Conservation (phyloP, 805 yeast genomes). For the Myxozyma geophila region DNA sequence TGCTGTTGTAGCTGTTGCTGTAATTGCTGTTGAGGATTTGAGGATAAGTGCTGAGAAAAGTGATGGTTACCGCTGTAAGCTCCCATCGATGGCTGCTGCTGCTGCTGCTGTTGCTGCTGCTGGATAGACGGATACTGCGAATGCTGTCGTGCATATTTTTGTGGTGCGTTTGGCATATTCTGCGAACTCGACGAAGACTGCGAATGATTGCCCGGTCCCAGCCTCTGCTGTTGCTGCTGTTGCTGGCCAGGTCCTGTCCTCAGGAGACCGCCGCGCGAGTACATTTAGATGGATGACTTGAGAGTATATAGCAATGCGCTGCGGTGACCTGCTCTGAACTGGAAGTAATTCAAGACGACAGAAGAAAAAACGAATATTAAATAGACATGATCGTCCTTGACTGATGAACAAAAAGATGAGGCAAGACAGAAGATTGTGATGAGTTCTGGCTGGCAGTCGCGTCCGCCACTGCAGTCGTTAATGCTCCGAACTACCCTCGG, state of each 20-base stretch:
- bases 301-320: too few species aligned
- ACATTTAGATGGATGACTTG: background rate
- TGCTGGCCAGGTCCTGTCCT: constrained; percentile 24
- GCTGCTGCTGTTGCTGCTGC: constrained; percentile 11
- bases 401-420: too few species aligned
- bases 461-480: too few species aligned
- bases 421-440: too few species aligned
- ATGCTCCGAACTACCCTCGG: too few species aligned
- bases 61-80: constrained; percentile 1
- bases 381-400: too few species aligned
- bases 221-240: constrained; percentile 16
- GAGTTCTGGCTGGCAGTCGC: too few species aligned
- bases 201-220: background rate
- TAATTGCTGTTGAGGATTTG: constrained; percentile 13
- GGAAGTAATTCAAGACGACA: too few species aligned
- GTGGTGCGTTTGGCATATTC: constrained; percentile 11
- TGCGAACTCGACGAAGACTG: constrained; percentile 4
- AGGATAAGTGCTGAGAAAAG: constrained; percentile 7
- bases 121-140: background rate
- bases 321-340: too few species aligned
- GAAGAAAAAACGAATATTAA: too few species aligned
- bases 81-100: constrained; percentile 6
- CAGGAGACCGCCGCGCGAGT: constrained; percentile 23
- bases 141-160: constrained; percentile 20
- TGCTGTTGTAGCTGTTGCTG: constrained; percentile 18